A percentile compares a stretch with the other conserved stretches of the same genome.
Evolutionary conservation across 164 flowering plant genomes (phyloP).

Genomic region (Tinospora cordifolia): DNA sequence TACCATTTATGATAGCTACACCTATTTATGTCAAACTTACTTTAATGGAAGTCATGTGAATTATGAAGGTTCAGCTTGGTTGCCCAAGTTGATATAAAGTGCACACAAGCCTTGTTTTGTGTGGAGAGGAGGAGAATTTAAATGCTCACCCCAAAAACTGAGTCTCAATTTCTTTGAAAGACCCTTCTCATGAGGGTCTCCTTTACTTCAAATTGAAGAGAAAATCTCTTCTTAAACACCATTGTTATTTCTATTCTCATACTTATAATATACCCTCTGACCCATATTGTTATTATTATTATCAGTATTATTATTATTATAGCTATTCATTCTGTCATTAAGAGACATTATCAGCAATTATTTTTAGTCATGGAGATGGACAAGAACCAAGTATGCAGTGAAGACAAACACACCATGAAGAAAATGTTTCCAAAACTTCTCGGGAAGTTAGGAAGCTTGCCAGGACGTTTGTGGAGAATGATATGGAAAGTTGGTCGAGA

Average conservation of each 20-base stretch:
- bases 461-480: conserved; percentile 17
- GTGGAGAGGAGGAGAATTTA: neutral
- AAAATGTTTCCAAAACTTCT: neutral
- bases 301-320: neutral
- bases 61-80: neutral
- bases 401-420: neutral
- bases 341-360: neutral
- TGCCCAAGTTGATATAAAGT: neutral
- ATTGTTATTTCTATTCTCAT: neutral
- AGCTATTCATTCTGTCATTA: conserved; percentile 1
- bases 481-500: conserved; percentile 52
- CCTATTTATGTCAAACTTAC: neutral
- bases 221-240: neutral
- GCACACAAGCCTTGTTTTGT: neutral
- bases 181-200: conserved; percentile 8
- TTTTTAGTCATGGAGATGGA: conserved; percentile 7
- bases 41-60: conserved; percentile 1
- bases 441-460: conserved; percentile 24
- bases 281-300: neutral
- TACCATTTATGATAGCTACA: neutral
- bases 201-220: conserved; percentile 1
- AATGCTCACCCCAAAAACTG: neutral
- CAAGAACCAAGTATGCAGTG: conserved; percentile 8
- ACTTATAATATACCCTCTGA: neutral
- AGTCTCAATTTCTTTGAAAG: conserved; percentile 4